Percentiles rank a stretch among this genome's conserved stretches.
These are phyloP conservation scores for Pythium grandisporangium DNA, from an alignment of 352 stramenopile genomes.

Conservation along the genomic window DNA sequence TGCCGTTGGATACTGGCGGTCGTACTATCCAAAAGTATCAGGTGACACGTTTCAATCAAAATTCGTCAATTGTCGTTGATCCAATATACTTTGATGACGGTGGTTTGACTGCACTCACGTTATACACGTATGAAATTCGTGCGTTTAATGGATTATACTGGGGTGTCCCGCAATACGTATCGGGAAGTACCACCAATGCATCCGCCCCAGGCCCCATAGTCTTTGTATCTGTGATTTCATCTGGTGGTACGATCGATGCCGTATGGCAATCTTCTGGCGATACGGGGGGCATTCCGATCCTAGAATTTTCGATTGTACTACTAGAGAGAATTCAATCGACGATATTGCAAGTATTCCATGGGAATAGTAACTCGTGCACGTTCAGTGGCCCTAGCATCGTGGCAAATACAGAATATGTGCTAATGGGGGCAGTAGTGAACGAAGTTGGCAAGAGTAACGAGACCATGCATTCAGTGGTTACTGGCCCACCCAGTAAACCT, in stretches of 20 bases:
- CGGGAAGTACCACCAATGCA: conserved; percentile 10
- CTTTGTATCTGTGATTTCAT: conserved; percentile 12
- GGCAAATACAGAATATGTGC: conserved; percentile 8
- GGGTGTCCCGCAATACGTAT: conserved; percentile 1
- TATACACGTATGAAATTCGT: conserved; percentile 30
- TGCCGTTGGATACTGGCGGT: conserved; percentile 34
- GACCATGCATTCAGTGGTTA: neutral
- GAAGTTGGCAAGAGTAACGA: conserved; percentile 1
- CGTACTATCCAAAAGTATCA: conserved; percentile 29
- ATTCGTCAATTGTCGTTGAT: conserved; percentile 1
- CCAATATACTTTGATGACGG: conserved; percentile 21
- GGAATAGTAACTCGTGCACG: no score
- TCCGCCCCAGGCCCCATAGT: conserved; percentile 16
- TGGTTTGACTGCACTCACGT: conserved; percentile 14
- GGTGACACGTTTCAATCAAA: conserved; percentile 14
- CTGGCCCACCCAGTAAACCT: conserved; percentile 4
- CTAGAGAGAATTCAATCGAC: no score
- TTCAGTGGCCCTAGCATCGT: no score
- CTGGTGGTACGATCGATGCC: conserved; percentile 35
- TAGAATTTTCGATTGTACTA: no score
- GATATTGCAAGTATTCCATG: no score
- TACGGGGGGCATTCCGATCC: conserved; percentile 27
- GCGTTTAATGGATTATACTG: conserved; percentile 34
- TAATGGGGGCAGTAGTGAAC: conserved; percentile 3
- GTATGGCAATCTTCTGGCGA: conserved; percentile 24